Conservation (phyloP, 2,329 filamentous ascomycete species). For the Botrytis pseudocinerea region DNA sequence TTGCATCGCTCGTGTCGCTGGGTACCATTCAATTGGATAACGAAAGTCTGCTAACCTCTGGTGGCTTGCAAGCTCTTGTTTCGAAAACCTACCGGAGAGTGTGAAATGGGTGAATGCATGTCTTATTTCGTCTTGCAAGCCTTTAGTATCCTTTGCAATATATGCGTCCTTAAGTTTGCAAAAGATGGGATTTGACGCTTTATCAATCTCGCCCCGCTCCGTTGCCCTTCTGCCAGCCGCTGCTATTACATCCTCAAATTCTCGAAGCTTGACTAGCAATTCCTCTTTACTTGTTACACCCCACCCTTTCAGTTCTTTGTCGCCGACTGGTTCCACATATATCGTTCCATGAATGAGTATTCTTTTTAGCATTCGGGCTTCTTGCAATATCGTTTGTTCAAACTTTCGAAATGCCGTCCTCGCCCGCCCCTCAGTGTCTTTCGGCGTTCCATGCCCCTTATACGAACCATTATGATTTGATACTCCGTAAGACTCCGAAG, state of each 20-base stretch:
- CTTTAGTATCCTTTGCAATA: slow-evolving; percentile 51
- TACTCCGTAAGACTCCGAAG: not conserved
- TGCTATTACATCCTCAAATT: not conserved
- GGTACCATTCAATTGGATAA: slow-evolving; percentile 92
- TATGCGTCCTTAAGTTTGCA: slow-evolving; percentile 57
- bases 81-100: slow-evolving; percentile 50
- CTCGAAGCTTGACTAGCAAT: not conserved
- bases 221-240: slow-evolving; percentile 24
- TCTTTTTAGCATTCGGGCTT: not conserved
- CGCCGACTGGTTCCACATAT: too few relatives aligned
- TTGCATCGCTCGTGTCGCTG: slow-evolving; percentile 75
- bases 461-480: not conserved
- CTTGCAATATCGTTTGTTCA: not conserved
- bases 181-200: slow-evolving; percentile 34
- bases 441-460: not conserved
- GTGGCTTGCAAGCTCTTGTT: slow-evolving; percentile 45
- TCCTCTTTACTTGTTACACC: not conserved
- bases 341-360: not conserved
- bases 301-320: not conserved
- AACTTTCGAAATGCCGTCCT: slow-evolving; percentile 3
- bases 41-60: slow-evolving; percentile 74
- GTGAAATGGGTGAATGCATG: slow-evolving; percentile 55
- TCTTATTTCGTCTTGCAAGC: slow-evolving; percentile 59
- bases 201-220: slow-evolving; percentile 22
- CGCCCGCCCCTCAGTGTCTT: not conserved